Base-by-base conservation (phyloP, 2,329 filamentous ascomycete genomes). In the Aspergillus awamori region DNA sequence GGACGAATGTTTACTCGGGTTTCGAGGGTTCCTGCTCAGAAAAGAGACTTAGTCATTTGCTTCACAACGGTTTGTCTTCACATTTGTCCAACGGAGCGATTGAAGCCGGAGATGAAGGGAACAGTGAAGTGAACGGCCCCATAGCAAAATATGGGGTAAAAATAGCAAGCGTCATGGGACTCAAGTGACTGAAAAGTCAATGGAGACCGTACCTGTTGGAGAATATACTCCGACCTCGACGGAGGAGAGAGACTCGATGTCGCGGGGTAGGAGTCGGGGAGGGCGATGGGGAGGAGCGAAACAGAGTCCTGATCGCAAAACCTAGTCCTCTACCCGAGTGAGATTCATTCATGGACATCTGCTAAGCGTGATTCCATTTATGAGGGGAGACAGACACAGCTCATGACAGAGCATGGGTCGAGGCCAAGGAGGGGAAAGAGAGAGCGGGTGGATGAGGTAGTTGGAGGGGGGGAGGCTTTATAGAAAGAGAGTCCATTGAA, bases 331-430 rank as follows among this genome's bases (percentile, higher is more conserved):
- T 65, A 65, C 70, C 69, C 63, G 68, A 55, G 65, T 69, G 69
- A 65, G 67, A 63, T 63, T 76, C 71, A 62, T 76, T 73, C 65
- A 71, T 65, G 67, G 71, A 73, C 72, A 77, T 76, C 65, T 69
- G 69, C 68, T 72, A 72, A 63, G 64, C 62, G 64, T 67, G 56
- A 64, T 61, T 61, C 70, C 72, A 74, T 74, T 65, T 65, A 69
- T 67, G 33, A 61, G 62, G 66, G 55, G 57, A 53, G 39, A 59
- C 52, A 64, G 51, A 20, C 36, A 64, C 65, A 49, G 59, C 51
- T 70, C 67, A 70, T 68, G 69, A 63, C 69, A 68, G 58, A 56
- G 49, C 52, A 54, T 47, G 33, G 41, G 53, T 24, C 39, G 53
- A 59, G 53, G 48, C 51, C 58, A 54, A 57, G 59, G 51, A 53